These are phyloP conservation scores for Salisapilia sapeloensis DNA, from an alignment of 352 stramenopile species.

Conservation along the genomic window DNA sequence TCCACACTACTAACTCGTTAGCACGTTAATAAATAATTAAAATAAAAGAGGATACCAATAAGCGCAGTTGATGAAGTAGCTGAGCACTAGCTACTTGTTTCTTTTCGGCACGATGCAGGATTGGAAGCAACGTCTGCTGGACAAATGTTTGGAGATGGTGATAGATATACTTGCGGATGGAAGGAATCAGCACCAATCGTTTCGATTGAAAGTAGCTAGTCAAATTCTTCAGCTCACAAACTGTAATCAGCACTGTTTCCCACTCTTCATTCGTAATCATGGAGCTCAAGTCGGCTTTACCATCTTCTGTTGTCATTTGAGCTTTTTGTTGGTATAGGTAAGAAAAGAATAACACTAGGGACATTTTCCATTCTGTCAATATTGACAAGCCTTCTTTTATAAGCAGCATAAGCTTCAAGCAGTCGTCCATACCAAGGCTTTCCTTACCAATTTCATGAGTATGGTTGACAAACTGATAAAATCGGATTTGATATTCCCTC, in stretches of 20 bases:
- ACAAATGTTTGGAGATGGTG: constrained; percentile 46
- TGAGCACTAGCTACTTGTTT: constrained; percentile 49
- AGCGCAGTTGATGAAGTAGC: constrained; percentile 46
- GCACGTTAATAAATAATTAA: too few relatives aligned
- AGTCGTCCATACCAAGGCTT: constrained; percentile 3
- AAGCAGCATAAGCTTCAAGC: constrained; percentile 4
- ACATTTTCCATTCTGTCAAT: constrained; percentile 6
- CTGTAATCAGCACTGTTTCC: constrained; percentile 30
- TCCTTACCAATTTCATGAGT: constrained; percentile 1
- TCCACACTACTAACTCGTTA: constrained; percentile 16
- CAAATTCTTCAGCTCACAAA: constrained; percentile 58
- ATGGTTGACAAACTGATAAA: too few relatives aligned
- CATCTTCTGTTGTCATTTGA: too few relatives aligned
- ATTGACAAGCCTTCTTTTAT: constrained; percentile 5
- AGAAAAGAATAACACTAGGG: constrained; percentile 5
- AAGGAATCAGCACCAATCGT: constrained; percentile 13
- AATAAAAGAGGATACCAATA: constrained; percentile 14
- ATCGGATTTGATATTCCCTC: too few relatives aligned
- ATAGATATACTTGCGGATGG: constrained; percentile 43
- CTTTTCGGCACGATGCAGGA: constrained; percentile 76
- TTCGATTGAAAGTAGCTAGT: constrained; percentile 16
- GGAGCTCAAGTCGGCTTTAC: neutral
- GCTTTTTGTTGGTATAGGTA: too few relatives aligned
- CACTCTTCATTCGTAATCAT: constrained; percentile 16
- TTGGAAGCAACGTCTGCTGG: constrained; percentile 50